Evolutionary conservation across 208 protist species (phyloP).

Genomic region (Wallacemonas sp.): DNA sequence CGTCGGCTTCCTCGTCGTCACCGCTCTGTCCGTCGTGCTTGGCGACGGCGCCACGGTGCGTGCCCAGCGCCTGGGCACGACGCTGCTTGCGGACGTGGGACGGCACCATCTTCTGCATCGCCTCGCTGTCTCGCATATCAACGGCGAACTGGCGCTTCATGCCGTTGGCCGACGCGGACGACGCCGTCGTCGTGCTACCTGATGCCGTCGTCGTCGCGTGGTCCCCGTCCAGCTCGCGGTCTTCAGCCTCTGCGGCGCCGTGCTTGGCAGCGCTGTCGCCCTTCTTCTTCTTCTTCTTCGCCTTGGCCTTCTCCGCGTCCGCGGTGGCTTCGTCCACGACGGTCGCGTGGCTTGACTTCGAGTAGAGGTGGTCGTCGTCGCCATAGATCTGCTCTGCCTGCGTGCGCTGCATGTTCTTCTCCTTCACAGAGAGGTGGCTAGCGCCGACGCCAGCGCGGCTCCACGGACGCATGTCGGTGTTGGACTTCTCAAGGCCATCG

Average conservation of each 20-base stretch:
- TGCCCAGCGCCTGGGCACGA: background rate
- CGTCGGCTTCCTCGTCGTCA: background rate
- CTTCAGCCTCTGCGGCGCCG: background rate
- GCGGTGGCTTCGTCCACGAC: constrained; percentile 11
- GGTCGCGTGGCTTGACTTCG: background rate
- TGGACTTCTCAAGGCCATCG: constrained; percentile 23
- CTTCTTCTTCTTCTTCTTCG: constrained; percentile 11
- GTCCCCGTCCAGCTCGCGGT: constrained; percentile 16
- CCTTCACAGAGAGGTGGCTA: constrained; percentile 38
- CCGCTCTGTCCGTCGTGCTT: background rate
- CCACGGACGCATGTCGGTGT: constrained; percentile 50
- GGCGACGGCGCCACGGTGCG: too few species aligned
- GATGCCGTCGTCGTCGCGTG: background rate
- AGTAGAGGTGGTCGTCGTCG: constrained; percentile 13
- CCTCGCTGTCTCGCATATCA: constrained; percentile 37
- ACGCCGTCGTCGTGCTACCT: too few species aligned
- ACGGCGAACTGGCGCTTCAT: constrained; percentile 24
- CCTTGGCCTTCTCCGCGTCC: constrained; percentile 14
- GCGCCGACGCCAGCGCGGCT: constrained; percentile 71
- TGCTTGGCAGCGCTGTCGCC: constrained; percentile 4
- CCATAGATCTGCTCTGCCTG: constrained; percentile 70
- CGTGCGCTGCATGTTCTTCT: constrained; percentile 60
- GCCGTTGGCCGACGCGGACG: background rate
- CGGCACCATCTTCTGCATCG: constrained; percentile 55
- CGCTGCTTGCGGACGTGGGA: constrained; percentile 36